Base-by-base conservation (phyloP, 441 rosid species). In the Populus hybrid region DNA sequence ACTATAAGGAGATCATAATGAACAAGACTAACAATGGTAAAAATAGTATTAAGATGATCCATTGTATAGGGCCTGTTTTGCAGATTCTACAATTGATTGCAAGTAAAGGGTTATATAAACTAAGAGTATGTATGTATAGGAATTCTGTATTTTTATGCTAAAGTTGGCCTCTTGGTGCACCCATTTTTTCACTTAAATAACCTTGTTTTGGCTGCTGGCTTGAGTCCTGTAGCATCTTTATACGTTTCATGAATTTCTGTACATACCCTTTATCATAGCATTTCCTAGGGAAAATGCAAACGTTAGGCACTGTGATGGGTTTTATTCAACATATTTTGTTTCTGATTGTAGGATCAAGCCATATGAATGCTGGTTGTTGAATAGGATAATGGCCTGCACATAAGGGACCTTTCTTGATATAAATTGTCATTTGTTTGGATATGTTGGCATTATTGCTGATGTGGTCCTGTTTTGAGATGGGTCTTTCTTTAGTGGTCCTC, bases 401-500 rank as follows among this genome's bases (percentile, higher is more conserved):
- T 9, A 9, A 64, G 30, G 24, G 67, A n/a, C 30, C 7, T 64
- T 64, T 11, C 67, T 19, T 64, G 67, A 21, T 2, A 64, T 64
- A 64, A 21, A 73, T 76, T 69, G 70, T 19, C 77, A 57, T 74
- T 63, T 71, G 69, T 66, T 77, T 70, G 64, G 76, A 75, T 50
- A 74, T 70, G 75, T 65, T 73, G 61, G 61, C 77, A 70, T 71
- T 75, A 73, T 67, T 76, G 83, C 46, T 72, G 9, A 76, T 69
- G 85, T 84, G 86, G 87, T 87, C 90, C 86, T 75, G 30, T 73
- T 24, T 77, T 14, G 74, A 77, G 74, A 19, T 6, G 6, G 59
- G 40, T 75, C 69, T 46, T 75, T 83, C 8, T 38, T 8, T 8
- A 28, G 82, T 78, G 85, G 86, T 81, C 83, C 85, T 84, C 69